Percentiles rank a stretch among this genome's conserved stretches.
These are phyloP conservation scores for Sphagnum contortum DNA, from an alignment of 225 moss, liverwort and hornwort genomes.

Conservation along the genomic window DNA sequence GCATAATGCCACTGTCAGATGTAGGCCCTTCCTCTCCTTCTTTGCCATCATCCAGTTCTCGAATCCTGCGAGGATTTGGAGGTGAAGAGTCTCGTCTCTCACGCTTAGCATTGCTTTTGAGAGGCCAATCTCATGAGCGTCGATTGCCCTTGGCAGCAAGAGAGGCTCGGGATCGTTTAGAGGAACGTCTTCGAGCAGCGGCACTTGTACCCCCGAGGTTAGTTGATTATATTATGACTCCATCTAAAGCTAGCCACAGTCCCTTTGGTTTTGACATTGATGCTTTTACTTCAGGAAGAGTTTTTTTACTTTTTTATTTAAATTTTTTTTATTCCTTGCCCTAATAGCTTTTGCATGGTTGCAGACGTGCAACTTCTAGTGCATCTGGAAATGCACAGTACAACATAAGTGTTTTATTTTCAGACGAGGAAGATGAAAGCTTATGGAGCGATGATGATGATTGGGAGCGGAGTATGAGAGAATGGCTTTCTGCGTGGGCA, in stretches of 20 bases:
- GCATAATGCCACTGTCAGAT: conserved; percentile 6
- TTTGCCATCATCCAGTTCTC: conserved; percentile 19
- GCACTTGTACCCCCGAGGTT: conserved; percentile 41
- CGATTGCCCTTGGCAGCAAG: conserved; percentile 62
- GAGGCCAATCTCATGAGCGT: conserved; percentile 47
- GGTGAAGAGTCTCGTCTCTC: conserved; percentile 58
- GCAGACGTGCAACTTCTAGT: conserved; percentile 26
- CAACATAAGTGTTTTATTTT: conserved; percentile 52
- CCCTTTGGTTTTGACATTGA: too few relatives aligned
- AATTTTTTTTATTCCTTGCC: too few relatives aligned
- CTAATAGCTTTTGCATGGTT: neutral
- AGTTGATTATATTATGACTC: neutral
- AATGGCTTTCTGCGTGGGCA: conserved; percentile 84
- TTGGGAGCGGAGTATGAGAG: conserved; percentile 84
- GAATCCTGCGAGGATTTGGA: conserved; percentile 33
- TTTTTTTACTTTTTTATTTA: too few relatives aligned
- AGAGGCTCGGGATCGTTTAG: conserved; percentile 84
- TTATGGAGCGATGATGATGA: conserved; percentile 85
- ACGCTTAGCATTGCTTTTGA: conserved; percentile 54
- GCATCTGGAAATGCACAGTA: conserved; percentile 19
- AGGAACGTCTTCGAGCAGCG: conserved; percentile 75
- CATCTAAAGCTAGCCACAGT: too few relatives aligned
- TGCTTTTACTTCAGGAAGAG: too few relatives aligned
- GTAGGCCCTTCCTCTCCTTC: conserved; percentile 34
- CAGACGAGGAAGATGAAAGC: conserved; percentile 77